Conservation (phyloP, 495 filamentous ascomycete species). For the Podospora appendiculata region DNA sequence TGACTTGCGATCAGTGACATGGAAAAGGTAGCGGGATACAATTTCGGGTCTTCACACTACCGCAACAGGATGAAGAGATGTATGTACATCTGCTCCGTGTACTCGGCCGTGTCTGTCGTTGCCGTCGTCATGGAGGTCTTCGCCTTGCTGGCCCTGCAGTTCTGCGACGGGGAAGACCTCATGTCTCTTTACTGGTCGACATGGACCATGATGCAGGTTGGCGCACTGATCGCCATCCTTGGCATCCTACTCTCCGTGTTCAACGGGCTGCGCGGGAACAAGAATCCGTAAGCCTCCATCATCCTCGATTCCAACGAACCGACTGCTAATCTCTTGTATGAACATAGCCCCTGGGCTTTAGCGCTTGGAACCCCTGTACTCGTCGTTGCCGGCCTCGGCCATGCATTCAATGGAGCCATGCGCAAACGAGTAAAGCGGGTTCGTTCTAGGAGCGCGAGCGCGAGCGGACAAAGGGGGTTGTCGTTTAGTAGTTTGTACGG, state of each 20-base stretch:
- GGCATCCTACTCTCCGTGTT: conserved; percentile 34
- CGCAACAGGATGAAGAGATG: conserved; percentile 19
- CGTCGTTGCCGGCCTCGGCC: conserved; percentile 36
- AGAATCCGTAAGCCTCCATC: conserved; percentile 28
- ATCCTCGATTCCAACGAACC: not conserved
- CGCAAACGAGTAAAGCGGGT: conserved; percentile 17
- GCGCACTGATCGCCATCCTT: conserved; percentile 39
- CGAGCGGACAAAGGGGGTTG: not conserved
- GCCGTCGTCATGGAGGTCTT: conserved; percentile 35
- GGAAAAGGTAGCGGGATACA: no score
- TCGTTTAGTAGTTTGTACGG: not conserved
- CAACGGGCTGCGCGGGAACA: conserved; percentile 28
- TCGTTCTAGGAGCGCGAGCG: conserved; percentile 9
- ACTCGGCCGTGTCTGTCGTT: conserved; percentile 22
- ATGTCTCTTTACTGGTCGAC: conserved; percentile 42
- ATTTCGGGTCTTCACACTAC: conserved; percentile 13
- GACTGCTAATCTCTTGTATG: not conserved
- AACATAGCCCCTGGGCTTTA: conserved; percentile 34
- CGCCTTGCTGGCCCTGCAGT: conserved; percentile 33
- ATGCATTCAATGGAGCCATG: conserved; percentile 28
- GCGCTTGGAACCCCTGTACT: conserved; percentile 43
- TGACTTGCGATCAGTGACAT: no score
- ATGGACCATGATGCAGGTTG: conserved; percentile 40
- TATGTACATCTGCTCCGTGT: conserved; percentile 24
- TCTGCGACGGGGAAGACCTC: conserved; percentile 42